Base-by-base conservation (phyloP, 2,329 filamentous ascomycete genomes). In the Chaetomium sp. region DNA sequence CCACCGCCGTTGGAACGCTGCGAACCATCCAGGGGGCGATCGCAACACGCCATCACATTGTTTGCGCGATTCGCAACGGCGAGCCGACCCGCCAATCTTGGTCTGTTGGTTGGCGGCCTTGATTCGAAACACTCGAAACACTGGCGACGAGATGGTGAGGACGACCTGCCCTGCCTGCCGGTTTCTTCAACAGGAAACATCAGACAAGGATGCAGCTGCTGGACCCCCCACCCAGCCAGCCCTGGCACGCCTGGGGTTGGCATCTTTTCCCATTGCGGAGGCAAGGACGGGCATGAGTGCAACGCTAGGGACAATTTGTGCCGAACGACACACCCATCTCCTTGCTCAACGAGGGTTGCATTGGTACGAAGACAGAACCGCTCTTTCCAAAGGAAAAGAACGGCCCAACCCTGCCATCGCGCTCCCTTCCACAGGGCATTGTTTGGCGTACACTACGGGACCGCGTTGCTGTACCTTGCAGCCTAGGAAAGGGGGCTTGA, bases 101-200 rank as follows among this genome's bases (percentile, higher is more conserved):
- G 27, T 14, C 37, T 38, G 49, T 52, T 46, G 19, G 49, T 44
- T 54, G 51, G 52, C 52, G 56, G 45, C 51, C 56, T 52, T 48
- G 27, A 32, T 44, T 46, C 46, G 49, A 50, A 54, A 45, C 38
- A 32, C 46, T 59, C 48, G 55, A 59, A 59, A 57, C 58, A 49
- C 43, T 48, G n/a, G 56, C 50, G 59, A 53, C 19, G 12, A 45
- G 54, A 54, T 56, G 54, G 54, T 52, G 52, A 55, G 52, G 48
- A 52, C 32, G 37, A 36, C 47, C 2, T 38, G 36, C 41, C 44
- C 54, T 44, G 45, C 52, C 54, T 47, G 12, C 37, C 12, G 54
- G 51, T 59, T 55, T 53, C 52, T 46, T 38, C 36, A 54, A 49
- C 40, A 11, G 44, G 48, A 35, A 53, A 27, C 19, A 27, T 27